A percentile compares a stretch with the other conserved stretches of the same genome.
Evolutionary conservation across 2,329 filamentous ascomycete species (phyloP).

Genomic region (Botrytis medusae): DNA sequence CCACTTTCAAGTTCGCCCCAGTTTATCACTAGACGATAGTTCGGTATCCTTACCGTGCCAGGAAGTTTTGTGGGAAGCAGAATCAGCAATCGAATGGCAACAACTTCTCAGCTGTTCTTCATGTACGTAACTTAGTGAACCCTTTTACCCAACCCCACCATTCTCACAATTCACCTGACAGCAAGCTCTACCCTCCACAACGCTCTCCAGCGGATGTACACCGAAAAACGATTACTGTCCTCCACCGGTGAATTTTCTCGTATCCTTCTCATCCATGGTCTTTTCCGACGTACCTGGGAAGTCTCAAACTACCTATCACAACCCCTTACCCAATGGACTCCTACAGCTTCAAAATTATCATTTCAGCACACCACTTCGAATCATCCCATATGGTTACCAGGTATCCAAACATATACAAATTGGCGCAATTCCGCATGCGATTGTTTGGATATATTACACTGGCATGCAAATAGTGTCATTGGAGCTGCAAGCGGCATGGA

Average conservation of each 20-base stretch:
- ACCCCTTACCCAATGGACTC: constrained; percentile 8
- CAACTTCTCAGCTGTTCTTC: constrained; percentile 9
- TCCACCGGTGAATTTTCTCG: constrained; percentile 51
- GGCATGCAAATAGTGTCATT: constrained; percentile 45
- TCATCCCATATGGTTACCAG: neutral
- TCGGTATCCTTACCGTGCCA: neutral
- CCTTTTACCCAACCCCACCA: neutral
- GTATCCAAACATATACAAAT: constrained; percentile 42
- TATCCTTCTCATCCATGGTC: constrained; percentile 50
- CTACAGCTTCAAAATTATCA: neutral
- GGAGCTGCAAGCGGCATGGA: constrained; percentile 44
- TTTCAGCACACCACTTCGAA: neutral
- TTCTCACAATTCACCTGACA: neutral
- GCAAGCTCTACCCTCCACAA: constrained; percentile 43
- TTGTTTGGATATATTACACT: constrained; percentile 46
- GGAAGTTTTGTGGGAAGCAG: neutral
- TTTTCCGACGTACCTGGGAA: constrained; percentile 52
- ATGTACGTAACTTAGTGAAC: neutral
- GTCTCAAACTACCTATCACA: constrained; percentile 44
- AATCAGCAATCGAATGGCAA: neutral
- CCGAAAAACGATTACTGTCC: constrained; percentile 48
- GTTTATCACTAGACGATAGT: neutral
- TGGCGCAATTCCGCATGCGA: constrained; percentile 48
- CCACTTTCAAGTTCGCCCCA: neutral
- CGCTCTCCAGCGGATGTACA: constrained; percentile 48